Conservation (phyloP, 805 yeast genomes). For the Cyberlindnera maritima region DNA sequence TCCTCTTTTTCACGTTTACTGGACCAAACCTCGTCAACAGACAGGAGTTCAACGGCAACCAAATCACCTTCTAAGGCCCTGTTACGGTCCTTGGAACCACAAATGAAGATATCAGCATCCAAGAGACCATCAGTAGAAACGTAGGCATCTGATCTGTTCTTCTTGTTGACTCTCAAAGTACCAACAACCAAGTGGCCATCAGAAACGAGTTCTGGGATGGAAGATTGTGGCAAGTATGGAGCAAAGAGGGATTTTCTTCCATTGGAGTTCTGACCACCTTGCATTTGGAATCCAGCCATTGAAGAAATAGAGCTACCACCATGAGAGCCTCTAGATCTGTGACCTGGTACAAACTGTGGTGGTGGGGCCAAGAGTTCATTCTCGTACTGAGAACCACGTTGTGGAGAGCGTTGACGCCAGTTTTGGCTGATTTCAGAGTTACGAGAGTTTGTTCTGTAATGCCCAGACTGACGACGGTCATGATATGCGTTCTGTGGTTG, state of each 20-base stretch:
- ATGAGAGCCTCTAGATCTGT: slow-evolving; percentile 70
- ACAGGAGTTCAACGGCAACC: slow-evolving; percentile 91
- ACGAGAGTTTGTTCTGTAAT: slow-evolving; percentile 37
- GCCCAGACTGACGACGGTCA: slow-evolving; percentile 42
- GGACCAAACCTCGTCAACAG: slow-evolving; percentile 97
- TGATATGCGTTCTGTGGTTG: slow-evolving; percentile 19
- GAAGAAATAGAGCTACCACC: slow-evolving; percentile 53
- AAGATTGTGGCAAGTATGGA: slow-evolving; percentile 91
- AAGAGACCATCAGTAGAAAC: slow-evolving; percentile 95
- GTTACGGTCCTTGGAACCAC: slow-evolving; percentile 97
- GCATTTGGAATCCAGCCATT: slow-evolving; percentile 25
- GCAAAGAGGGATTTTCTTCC: slow-evolving; percentile 83
- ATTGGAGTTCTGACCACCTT: slow-evolving; percentile 24
- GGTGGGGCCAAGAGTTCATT: slow-evolving; percentile 21
- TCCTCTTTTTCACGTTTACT: slow-evolving; percentile 96
- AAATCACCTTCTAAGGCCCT: slow-evolving; percentile 96
- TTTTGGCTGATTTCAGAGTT: slow-evolving; percentile 46
- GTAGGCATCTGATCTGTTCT: slow-evolving; percentile 96
- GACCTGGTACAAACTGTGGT: slow-evolving; percentile 60
- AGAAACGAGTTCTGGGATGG: slow-evolving; percentile 81
- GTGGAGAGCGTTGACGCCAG: slow-evolving; percentile 54
- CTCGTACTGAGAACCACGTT: slow-evolving; percentile 29
- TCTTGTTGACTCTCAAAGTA: slow-evolving; percentile 87
- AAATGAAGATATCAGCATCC: slow-evolving; percentile 95
- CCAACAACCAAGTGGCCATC: slow-evolving; percentile 95